Conservation (phyloP, 768 basidiomycete species). For the Lanmaoa pseudosensibilis region DNA sequence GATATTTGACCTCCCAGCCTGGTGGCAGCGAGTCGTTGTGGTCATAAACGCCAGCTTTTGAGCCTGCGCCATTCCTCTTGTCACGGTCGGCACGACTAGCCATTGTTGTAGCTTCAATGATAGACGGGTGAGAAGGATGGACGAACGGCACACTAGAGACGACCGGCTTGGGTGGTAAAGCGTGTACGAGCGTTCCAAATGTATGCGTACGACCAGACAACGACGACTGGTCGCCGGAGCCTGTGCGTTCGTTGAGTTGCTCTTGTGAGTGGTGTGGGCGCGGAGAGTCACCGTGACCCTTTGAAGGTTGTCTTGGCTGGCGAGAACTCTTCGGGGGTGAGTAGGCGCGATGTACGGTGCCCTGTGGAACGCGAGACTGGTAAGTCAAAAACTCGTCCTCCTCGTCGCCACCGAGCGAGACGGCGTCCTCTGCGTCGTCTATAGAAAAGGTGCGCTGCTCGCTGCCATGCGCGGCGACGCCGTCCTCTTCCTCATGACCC, state of each 20-base stretch:
- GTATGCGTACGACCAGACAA: constrained; percentile 25
- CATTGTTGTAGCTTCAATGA: constrained; percentile 65
- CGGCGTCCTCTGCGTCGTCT: constrained; percentile 57
- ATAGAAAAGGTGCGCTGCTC: constrained; percentile 32
- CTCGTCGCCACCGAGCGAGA: constrained; percentile 73
- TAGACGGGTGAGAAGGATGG: constrained; percentile 56
- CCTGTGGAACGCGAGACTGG: constrained; percentile 37
- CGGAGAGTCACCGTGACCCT: constrained; percentile 2
- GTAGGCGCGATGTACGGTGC: constrained; percentile 12
- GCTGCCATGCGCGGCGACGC: constrained; percentile 42
- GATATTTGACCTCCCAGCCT: constrained; percentile 59
- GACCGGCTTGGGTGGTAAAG: constrained; percentile 66
- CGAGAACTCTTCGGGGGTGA: constrained; percentile 21
- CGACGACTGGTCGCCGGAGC: constrained; percentile 22
- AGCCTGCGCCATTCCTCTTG: constrained; percentile 38
- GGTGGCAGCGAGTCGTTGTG: constrained; percentile 45
- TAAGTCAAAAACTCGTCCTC: constrained; percentile 59
- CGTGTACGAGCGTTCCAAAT: constrained; percentile 54
- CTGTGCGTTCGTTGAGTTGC: constrained; percentile 11
- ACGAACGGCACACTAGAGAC: constrained; percentile 50
- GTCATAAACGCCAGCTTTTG: constrained; percentile 29
- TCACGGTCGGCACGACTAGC: constrained; percentile 45
- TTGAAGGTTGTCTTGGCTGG: constrained; percentile 7
- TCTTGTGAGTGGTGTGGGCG: constrained; percentile 8
- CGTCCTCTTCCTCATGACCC: constrained; percentile 53